These are phyloP conservation scores for Amniculicola lignicola DNA, from an alignment of 495 filamentous ascomycete genomes.

Conservation along the genomic window DNA sequence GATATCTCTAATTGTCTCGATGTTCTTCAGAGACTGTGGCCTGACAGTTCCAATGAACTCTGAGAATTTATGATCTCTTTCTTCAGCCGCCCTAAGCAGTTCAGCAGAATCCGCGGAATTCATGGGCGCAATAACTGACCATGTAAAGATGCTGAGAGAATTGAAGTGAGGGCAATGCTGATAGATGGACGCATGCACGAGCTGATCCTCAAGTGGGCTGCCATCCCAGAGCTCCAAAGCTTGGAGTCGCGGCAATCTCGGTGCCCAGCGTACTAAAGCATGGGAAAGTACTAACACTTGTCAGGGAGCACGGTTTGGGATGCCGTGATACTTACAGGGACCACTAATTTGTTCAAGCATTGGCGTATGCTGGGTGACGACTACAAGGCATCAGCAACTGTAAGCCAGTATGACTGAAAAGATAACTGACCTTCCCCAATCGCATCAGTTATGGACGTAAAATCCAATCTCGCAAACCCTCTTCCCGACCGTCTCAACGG, in stretches of 20 bases:
- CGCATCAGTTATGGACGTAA: constrained; percentile 37
- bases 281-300: constrained; percentile 42
- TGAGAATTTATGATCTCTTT: constrained; percentile 55
- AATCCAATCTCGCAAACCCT: constrained; percentile 27
- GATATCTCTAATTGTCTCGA: constrained; percentile 55
- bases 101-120: constrained; percentile 17
- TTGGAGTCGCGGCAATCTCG: constrained; percentile 46
- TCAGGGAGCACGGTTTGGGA: neutral
- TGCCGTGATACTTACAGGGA: neutral
- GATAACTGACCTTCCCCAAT: constrained; percentile 44
- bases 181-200: constrained; percentile 51
- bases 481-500: constrained; percentile 1
- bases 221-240: constrained; percentile 58
- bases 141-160: constrained; percentile 56
- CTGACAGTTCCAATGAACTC: constrained; percentile 56
- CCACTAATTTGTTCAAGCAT: constrained; percentile 53
- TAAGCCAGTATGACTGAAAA: neutral
- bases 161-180: constrained; percentile 60
- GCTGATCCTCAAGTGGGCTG: constrained; percentile 51
- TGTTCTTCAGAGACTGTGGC: constrained; percentile 57
- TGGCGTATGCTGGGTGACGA: constrained; percentile 49
- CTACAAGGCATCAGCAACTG: constrained; percentile 33
- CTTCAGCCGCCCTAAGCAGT: constrained; percentile 35
- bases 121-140: constrained; percentile 37
- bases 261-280: constrained; percentile 48